Evolutionary conservation across 768 basidiomycete genomes (phyloP).

Genomic region (Lactifluus pinguis): DNA sequence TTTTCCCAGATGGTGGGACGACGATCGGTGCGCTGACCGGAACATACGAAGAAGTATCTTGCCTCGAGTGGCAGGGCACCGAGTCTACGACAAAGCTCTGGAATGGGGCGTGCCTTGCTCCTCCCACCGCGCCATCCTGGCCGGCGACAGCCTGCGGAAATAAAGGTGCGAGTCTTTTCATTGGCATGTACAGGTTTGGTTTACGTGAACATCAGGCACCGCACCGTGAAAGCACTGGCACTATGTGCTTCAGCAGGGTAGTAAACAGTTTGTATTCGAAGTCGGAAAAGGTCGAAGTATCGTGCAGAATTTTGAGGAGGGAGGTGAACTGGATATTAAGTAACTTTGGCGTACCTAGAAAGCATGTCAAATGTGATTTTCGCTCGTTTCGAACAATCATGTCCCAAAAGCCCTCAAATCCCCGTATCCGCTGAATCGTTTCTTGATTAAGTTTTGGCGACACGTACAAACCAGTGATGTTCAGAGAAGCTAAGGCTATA

Average conservation of each 20-base stretch:
- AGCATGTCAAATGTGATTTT: neutral
- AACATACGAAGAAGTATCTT: conserved; percentile 45
- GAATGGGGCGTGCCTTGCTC: conserved; percentile 42
- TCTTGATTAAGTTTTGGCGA: conserved; percentile 21
- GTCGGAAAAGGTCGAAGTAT: neutral
- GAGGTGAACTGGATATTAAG: neutral
- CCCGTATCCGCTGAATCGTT: conserved; percentile 12
- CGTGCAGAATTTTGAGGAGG: neutral
- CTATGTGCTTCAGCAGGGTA: too few species aligned
- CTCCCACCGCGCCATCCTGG: conserved; percentile 43
- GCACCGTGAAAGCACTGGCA: neutral
- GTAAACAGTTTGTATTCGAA: neutral
- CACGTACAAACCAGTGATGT: neutral
- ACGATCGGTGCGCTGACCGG: conserved; percentile 41
- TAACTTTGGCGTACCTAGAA: neutral
- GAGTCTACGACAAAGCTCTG: conserved; percentile 35
- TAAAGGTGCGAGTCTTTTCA: conserved; percentile 30
- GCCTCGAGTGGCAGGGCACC: conserved; percentile 47
- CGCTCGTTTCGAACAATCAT: neutral
- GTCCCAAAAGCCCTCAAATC: neutral
- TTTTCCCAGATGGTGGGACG: too few species aligned
- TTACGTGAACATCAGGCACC: neutral
- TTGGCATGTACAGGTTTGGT: neutral
- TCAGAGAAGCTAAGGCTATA: neutral
- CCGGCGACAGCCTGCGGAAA: conserved; percentile 46